phyloP scores from a whole-genome alignment of 192 early-diverging fungal genomes.

The Backusella luteola region DNA sequence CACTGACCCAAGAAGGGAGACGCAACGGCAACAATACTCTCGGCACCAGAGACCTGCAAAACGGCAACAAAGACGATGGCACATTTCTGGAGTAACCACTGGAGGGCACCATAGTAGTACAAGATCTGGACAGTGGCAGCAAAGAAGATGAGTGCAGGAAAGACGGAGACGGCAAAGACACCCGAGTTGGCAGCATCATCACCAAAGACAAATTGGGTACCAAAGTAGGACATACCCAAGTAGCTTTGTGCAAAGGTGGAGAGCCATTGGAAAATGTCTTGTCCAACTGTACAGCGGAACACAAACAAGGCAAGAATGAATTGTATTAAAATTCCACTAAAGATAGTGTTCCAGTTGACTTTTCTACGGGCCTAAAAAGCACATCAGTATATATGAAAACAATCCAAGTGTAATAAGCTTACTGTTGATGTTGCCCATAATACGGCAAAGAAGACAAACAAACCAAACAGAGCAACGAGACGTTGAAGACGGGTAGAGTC shows the following conservation, averaged over 20 bases:
- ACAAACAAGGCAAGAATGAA: slow-evolving; percentile 80
- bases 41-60: slow-evolving; percentile 77
- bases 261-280: slow-evolving; percentile 71
- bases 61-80: slow-evolving; percentile 62
- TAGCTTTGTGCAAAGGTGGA: slow-evolving; percentile 54
- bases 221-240: slow-evolving; percentile 66
- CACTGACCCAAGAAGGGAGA: slow-evolving; percentile 85
- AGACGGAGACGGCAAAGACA: slow-evolving; percentile 67
- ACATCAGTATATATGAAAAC: neutral
- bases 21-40: slow-evolving; percentile 80
- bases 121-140: slow-evolving; percentile 80
- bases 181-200: slow-evolving; percentile 37
- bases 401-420: neutral
- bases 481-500: slow-evolving; percentile 64
- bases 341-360: slow-evolving; percentile 77
- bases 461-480: slow-evolving; percentile 73
- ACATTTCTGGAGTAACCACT: slow-evolving; percentile 70
- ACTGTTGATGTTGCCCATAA: slow-evolving; percentile 55
- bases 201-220: slow-evolving; percentile 72
- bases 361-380: slow-evolving; percentile 45
- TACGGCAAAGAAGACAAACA: slow-evolving; percentile 52
- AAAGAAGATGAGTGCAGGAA: slow-evolving; percentile 90
- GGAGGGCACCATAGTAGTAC: slow-evolving; percentile 82
- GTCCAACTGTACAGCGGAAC: slow-evolving; percentile 66
- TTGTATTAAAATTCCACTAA: slow-evolving; percentile 68